Conservation (phyloP, 768 basidiomycete species). For the Termitomyces sp. region DNA sequence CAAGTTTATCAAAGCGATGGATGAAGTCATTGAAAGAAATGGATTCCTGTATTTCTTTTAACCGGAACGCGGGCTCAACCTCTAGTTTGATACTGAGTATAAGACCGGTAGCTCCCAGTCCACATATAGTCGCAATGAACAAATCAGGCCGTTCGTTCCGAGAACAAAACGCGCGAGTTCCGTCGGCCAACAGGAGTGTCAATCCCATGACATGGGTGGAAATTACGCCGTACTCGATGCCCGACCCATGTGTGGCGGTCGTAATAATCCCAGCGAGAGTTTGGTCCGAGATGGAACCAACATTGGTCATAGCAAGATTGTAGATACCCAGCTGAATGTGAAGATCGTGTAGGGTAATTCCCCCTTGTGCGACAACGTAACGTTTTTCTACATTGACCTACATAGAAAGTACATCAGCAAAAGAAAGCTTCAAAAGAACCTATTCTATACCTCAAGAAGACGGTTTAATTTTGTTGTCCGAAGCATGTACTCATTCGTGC, state of each 20-base stretch:
- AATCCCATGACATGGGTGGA: constrained; percentile 77
- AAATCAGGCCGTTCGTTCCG: constrained; percentile 60
- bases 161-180: constrained; percentile 63
- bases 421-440: constrained; percentile 13
- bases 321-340: constrained; percentile 61
- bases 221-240: constrained; percentile 72
- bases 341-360: constrained; percentile 71
- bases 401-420: constrained; percentile 12
- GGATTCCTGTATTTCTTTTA: constrained; percentile 67
- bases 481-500: constrained; percentile 84
- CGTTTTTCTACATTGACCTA: constrained; percentile 69
- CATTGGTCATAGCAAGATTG: constrained; percentile 81
- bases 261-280: constrained; percentile 89
- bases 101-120: constrained; percentile 86
- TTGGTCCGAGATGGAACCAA: constrained; percentile 97
- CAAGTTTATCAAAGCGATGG: constrained; percentile 47
- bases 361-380: constrained; percentile 69
- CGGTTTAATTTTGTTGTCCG: constrained; percentile 68
- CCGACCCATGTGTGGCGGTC: constrained; percentile 94
- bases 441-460: constrained; percentile 66
- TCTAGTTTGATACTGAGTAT: constrained; percentile 74
- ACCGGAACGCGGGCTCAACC: constrained; percentile 76
- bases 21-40: constrained; percentile 61
- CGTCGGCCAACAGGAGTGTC: constrained; percentile 73
- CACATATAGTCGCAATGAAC: constrained; percentile 87